Evolutionary conservation across 75 land plant species (phyloP).

Genomic region (Picea sitchensis): DNA sequence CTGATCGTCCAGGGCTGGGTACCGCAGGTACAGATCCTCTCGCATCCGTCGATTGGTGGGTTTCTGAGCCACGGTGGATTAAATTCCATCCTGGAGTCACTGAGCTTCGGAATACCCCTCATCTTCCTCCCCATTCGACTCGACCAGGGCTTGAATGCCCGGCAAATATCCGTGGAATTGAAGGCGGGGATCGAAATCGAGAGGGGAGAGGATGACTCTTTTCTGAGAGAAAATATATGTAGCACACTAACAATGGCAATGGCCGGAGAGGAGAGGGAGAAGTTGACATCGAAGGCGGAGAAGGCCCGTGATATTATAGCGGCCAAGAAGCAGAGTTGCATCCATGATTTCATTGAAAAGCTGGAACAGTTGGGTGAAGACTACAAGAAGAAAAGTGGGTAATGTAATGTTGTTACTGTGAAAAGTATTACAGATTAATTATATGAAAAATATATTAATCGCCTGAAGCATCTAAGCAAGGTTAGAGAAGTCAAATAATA

Average conservation of each 20-base stretch:
- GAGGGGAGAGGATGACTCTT: not conserved
- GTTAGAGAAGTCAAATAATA: no score
- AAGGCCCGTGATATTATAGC: not conserved
- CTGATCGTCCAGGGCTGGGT: constrained; percentile 10
- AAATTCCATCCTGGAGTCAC: constrained; percentile 8
- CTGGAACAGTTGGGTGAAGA: no score
- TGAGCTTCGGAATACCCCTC: constrained; percentile 18
- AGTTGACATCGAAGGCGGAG: constrained; percentile 7
- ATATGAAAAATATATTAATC: no score
- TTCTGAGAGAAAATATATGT: constrained; percentile 17
- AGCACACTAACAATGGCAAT: constrained; percentile 12
- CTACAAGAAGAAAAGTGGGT: no score
- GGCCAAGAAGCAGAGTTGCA: no score
- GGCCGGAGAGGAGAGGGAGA: constrained; percentile 6
- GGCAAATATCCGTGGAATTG: constrained; percentile 15
- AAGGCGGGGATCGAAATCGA: constrained; percentile 14
- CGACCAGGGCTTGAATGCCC: constrained; percentile 17
- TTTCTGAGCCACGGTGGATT: constrained; percentile 14
- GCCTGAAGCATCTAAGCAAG: no score
- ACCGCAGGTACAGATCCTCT: constrained; percentile 18
- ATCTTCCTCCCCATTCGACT: constrained; percentile 16
- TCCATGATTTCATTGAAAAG: no score
- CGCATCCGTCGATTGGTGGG: constrained; percentile 15
- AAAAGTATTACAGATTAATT: no score
- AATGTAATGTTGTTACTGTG: no score